Evolutionary conservation across 441 rosid genomes (phyloP).

Genomic region (Brassica balearica): DNA sequence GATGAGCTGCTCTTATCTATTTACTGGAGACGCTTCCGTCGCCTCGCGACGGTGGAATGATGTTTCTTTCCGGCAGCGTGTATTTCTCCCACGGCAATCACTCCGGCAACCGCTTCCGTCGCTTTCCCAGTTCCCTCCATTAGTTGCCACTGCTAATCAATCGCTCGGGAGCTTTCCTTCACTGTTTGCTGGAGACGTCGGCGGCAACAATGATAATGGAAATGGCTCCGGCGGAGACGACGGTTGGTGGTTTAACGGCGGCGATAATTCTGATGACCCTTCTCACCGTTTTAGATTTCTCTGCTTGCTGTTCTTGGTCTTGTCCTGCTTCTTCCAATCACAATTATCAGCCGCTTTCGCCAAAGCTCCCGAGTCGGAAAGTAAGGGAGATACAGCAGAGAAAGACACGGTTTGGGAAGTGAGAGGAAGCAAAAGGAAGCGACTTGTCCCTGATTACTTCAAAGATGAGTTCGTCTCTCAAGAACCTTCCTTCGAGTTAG

Average conservation of each 20-base stretch:
- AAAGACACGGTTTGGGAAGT: constrained; percentile 74
- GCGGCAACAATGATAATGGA: constrained; percentile 38
- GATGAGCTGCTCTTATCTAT: constrained; percentile 46
- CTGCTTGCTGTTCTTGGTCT: constrained; percentile 45
- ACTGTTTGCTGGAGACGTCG: constrained; percentile 8
- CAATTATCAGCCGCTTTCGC: constrained; percentile 56
- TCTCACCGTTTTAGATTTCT: constrained; percentile 33
- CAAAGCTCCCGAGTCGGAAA: constrained; percentile 29
- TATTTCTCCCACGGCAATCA: constrained; percentile 26
- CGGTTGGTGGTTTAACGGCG: constrained; percentile 43
- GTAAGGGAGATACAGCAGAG: constrained; percentile 38
- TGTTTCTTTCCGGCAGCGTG: constrained; percentile 28
- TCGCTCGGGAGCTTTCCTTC: too few species aligned
- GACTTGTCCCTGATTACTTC: constrained; percentile 59
- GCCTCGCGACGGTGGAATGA: constrained; percentile 25
- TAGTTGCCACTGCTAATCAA: constrained; percentile 24
- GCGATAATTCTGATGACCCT: constrained; percentile 40
- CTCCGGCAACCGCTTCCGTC: constrained; percentile 32
- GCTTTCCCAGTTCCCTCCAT: constrained; percentile 2
- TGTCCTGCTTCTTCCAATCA: constrained; percentile 48
- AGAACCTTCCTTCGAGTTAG: constrained; percentile 41
- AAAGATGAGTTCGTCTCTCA: constrained; percentile 61
- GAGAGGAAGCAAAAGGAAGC: constrained; percentile 70
- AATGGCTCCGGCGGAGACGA: constrained; percentile 43
- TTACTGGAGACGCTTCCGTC: constrained; percentile 34